Base-by-base conservation (phyloP, 2,329 filamentous ascomycete species). In the Geosmithia morbida region DNA sequence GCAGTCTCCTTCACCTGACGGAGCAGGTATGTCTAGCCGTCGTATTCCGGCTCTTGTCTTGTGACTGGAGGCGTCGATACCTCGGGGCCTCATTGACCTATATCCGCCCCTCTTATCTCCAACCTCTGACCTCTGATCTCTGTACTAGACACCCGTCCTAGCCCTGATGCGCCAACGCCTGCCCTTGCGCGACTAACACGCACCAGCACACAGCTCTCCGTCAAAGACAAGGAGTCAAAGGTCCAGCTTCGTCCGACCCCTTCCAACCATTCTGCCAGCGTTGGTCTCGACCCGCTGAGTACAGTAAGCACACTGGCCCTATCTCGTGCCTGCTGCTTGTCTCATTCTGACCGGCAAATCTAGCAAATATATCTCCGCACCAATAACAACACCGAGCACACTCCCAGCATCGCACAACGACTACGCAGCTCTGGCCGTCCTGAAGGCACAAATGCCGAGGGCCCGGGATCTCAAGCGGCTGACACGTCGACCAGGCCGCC, bases 161-260 rank as follows among this genome's bases (percentile, higher is more conserved):
- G 14, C 19, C 8, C 20, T 16, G n/a, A n/a, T 11, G 11, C 46
- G 39, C 46, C 51, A 22, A 44, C 54, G 29, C 54, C 52, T n/a
- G 22, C 22, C 22, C 22, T 5, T 8, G 43, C 55, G 47, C 56
- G 58, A 47, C 46, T 58, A 20, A 55, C 61, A 57, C 76, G 83
- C 54, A 84, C 81, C 47, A 83, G 79, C 56, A 82, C 80, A 44
- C 61, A 62, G 51, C 57, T 56, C 56, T 55, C 49, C n/a, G 29
- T 41, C 19, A 65, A 60, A 48, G 63, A 59, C 30, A 58, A 53
- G 48, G 56, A 64, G 18, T 50, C 48, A 40, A 64, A 59, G 53
- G 50, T 50, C 2, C 48, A 45, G 18, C 30, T 33, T 14, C n/a
- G 30, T 26, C 20, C 44, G 22, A 44, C 41, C 18, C 39, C 42